phyloP scores from a whole-genome alignment of 2,329 filamentous ascomycete species.

The Volutella citrinella region DNA sequence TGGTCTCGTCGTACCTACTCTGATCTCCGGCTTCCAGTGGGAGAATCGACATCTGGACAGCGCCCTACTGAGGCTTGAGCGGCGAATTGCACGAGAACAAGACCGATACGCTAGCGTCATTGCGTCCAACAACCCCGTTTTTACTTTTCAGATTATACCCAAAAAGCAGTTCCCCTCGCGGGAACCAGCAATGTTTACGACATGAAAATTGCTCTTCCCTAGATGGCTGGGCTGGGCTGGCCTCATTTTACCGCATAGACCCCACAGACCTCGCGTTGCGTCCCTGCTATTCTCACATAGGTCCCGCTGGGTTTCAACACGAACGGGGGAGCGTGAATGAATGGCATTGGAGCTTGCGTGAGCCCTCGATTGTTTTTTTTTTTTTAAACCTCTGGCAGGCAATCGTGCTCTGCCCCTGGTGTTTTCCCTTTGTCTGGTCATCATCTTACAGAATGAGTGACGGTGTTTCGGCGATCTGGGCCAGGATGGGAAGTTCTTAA shows the following conservation, averaged over 20 bases:
- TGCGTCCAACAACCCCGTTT: background rate
- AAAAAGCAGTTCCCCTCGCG: background rate
- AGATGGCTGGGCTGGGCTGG: background rate
- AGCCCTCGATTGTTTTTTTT: constrained; percentile 6
- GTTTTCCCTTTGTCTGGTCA: background rate
- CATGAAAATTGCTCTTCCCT: background rate
- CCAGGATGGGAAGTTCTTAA: no score
- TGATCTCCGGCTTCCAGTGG: constrained; percentile 39
- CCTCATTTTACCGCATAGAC: background rate
- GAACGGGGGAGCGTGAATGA: no score
- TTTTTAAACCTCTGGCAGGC: constrained; percentile 1
- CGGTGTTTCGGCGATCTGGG: constrained; percentile 23
- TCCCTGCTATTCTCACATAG: background rate
- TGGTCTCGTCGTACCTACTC: constrained; percentile 26
- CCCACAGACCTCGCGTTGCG: background rate
- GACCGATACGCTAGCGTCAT: background rate
- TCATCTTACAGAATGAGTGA: constrained; percentile 15
- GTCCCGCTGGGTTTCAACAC: background rate
- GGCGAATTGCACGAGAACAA: background rate
- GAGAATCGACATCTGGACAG: constrained; percentile 25
- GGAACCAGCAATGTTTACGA: background rate
- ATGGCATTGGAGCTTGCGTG: no score
- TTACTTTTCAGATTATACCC: background rate
- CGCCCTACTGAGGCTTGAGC: constrained; percentile 19
- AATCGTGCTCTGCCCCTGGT: background rate